Conservation (phyloP, 106 monocot genomes). For the Apostasia ramifera region DNA sequence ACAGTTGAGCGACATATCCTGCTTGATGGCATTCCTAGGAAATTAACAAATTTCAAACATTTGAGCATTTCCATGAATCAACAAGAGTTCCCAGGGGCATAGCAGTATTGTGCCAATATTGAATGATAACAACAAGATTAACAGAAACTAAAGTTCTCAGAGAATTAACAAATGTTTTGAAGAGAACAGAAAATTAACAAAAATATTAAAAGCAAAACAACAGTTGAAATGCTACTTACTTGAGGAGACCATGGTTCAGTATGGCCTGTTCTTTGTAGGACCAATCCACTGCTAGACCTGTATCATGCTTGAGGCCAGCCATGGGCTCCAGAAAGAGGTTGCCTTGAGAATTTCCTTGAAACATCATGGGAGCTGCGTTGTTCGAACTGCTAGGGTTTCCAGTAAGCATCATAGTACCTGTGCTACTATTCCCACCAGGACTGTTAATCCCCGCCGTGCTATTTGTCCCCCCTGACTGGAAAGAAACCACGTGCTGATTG, state of each 20-base stretch:
- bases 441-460: slow-evolving; percentile 15
- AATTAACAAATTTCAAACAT: too few relatives aligned
- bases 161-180: too few relatives aligned
- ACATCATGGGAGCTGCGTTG: slow-evolving; percentile 17
- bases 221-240: slow-evolving; percentile 23
- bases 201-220: background rate
- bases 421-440: slow-evolving; percentile 22
- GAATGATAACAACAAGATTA: too few relatives aligned
- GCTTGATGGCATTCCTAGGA: too few relatives aligned
- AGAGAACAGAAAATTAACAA: background rate
- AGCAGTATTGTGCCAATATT: too few relatives aligned
- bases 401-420: slow-evolving; percentile 20
- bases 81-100: too few relatives aligned
- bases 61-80: too few relatives aligned
- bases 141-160: too few relatives aligned
- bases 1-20: too few relatives aligned
- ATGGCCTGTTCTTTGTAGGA: slow-evolving; percentile 39
- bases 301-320: slow-evolving; percentile 46
- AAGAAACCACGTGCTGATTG: slow-evolving; percentile 53
- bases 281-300: slow-evolving; percentile 48
- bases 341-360: slow-evolving; percentile 6
- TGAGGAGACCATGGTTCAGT: slow-evolving; percentile 33
- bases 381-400: slow-evolving; percentile 20
- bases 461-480: slow-evolving; percentile 45
- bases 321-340: slow-evolving; percentile 18